phyloP scores from a whole-genome alignment of 352 stramenopile genomes.

The Globisporangium middletonii region DNA sequence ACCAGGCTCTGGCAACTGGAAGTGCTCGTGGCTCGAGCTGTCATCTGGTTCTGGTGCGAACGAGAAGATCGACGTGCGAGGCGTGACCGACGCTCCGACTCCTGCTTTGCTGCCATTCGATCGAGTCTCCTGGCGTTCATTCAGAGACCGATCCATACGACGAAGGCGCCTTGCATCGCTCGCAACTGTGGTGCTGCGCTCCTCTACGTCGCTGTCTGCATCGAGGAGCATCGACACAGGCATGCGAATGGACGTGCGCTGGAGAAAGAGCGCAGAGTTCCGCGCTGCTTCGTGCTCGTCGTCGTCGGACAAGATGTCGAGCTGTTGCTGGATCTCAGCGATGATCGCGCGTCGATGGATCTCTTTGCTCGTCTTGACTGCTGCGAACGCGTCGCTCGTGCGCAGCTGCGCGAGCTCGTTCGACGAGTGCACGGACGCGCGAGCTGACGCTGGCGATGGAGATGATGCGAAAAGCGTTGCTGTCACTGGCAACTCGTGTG shows the following conservation, averaged over 20 bases:
- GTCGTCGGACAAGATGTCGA: constrained; percentile 34
- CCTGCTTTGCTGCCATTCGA: background rate
- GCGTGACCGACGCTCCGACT: background rate
- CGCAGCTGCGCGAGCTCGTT: background rate
- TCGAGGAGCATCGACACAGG: background rate
- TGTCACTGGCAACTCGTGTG: too few relatives aligned
- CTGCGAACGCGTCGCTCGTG: background rate
- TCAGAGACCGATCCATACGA: background rate
- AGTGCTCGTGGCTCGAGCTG: background rate
- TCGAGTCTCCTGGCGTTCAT: too few relatives aligned
- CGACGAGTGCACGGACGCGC: background rate
- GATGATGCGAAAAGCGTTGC: background rate
- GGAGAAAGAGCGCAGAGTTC: constrained; percentile 33
- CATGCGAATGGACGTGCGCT: constrained; percentile 27
- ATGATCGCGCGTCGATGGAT: constrained; percentile 29
- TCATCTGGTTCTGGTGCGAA: constrained; percentile 9
- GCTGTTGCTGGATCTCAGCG: constrained; percentile 40
- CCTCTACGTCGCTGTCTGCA: background rate
- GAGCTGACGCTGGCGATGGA: background rate
- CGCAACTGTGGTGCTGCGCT: too few relatives aligned
- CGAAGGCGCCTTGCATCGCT: background rate
- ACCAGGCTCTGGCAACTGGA: background rate
- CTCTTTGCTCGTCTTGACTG: constrained; percentile 7
- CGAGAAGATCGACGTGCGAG: constrained; percentile 22
- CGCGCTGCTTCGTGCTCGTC: constrained; percentile 26